phyloP scores from a whole-genome alignment of 495 filamentous ascomycete species.

The Talaromyces stipitatus region DNA sequence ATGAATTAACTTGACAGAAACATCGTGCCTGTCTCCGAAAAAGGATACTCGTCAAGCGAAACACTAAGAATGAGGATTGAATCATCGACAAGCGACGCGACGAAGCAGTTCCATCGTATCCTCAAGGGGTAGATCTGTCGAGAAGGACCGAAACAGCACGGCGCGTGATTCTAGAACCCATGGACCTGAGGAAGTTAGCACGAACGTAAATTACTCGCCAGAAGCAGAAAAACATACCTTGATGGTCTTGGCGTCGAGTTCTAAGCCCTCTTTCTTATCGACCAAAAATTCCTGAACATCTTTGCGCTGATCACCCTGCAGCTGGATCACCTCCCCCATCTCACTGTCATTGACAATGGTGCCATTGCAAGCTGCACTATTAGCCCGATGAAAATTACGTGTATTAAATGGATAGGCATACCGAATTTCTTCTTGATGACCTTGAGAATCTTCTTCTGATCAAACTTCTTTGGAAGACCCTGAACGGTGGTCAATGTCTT shows the following conservation, averaged over 20 bases:
- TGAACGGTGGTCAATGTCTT: slow-evolving; percentile 99
- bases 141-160: slow-evolving; percentile 38
- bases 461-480: slow-evolving; percentile 95
- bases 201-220: not conserved
- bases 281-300: slow-evolving; percentile 96
- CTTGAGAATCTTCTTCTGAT: slow-evolving; percentile 99
- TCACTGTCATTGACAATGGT: slow-evolving; percentile 95
- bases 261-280: slow-evolving; percentile 88
- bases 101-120: not conserved
- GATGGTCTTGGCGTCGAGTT: slow-evolving; percentile 91
- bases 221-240: slow-evolving; percentile 55
- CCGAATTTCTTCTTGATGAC: slow-evolving; percentile 99
- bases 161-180: slow-evolving; percentile 44
- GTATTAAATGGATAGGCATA: slow-evolving; percentile 36
- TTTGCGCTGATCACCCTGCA: slow-evolving; percentile 98
- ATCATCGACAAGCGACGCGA: not conserved
- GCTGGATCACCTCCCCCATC: slow-evolving; percentile 99
- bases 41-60: not conserved
- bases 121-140: slow-evolving; percentile 29
- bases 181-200: slow-evolving; percentile 36
- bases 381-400: slow-evolving; percentile 11
- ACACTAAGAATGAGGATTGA: not conserved
- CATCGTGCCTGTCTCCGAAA: not conserved
- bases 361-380: slow-evolving; percentile 89
- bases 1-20: not conserved